Evolutionary conservation across 768 basidiomycete species (phyloP).

Genomic region (Cystofilobasidium bisporidii): DNA sequence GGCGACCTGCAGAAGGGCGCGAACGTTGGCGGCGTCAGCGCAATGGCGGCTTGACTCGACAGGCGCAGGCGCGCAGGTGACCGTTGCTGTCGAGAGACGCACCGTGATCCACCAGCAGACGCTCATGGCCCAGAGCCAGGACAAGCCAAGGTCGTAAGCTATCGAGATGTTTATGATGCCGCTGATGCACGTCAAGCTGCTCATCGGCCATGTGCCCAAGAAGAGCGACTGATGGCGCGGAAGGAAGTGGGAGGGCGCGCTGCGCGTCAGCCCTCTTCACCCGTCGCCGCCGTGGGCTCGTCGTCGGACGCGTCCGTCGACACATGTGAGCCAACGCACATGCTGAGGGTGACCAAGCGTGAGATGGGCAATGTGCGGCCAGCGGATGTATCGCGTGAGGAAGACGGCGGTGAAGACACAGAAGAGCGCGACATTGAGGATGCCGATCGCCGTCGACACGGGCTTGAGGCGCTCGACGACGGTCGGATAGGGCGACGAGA

Average conservation of each 20-base stretch:
- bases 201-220: constrained; percentile 27
- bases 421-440: constrained; percentile 29
- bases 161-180: constrained; percentile 25
- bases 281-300: no score
- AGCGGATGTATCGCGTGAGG: constrained; percentile 25
- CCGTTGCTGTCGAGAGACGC: not conserved
- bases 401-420: constrained; percentile 26
- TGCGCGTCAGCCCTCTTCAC: no score
- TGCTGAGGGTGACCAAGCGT: constrained; percentile 26
- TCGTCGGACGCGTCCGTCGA: not conserved
- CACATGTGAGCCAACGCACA: not conserved
- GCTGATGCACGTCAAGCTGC: constrained; percentile 25
- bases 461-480: constrained; percentile 24
- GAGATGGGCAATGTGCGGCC: constrained; percentile 21
- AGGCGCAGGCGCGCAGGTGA: not conserved
- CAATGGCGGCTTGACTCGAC: no score
- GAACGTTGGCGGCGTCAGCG: not conserved
- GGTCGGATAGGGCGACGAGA: constrained; percentile 25
- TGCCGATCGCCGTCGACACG: constrained; percentile 24
- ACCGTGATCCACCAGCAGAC: constrained; percentile 24
- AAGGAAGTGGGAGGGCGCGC: no score
- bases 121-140: constrained; percentile 29
- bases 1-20: constrained; percentile 7
- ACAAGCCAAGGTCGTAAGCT: constrained; percentile 20
- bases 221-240: constrained; percentile 17